phyloP scores from a whole-genome alignment of 352 stramenopile genomes.

The Phytophthora agathidicida region DNA sequence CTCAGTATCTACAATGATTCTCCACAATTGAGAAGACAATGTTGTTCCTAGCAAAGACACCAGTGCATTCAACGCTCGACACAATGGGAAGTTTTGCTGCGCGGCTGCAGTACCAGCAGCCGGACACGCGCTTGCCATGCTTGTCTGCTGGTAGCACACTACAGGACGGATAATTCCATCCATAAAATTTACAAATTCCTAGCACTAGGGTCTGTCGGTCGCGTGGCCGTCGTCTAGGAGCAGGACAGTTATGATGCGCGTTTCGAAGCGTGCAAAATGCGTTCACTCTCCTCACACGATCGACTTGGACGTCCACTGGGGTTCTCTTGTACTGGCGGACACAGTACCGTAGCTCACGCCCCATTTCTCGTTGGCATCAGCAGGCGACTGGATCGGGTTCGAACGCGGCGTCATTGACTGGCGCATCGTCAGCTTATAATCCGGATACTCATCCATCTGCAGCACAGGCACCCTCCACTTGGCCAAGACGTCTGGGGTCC shows the following conservation, averaged over 20 bases:
- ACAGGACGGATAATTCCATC: conserved; percentile 11
- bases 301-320: conserved; percentile 33
- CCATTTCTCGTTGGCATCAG: conserved; percentile 23
- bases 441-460: conserved; percentile 75
- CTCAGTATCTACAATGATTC: conserved; percentile 1
- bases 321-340: conserved; percentile 29
- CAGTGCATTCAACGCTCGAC: conserved; percentile 10
- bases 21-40: neutral
- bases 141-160: neutral
- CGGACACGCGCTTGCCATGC: conserved; percentile 20
- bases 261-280: conserved; percentile 24
- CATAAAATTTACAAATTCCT: conserved; percentile 37
- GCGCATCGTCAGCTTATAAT: conserved; percentile 81
- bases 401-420: conserved; percentile 76
- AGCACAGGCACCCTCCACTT: conserved; percentile 72
- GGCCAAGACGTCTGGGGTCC: conserved; percentile 81
- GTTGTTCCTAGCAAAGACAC: conserved; percentile 9
- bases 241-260: conserved; percentile 6
- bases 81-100: conserved; percentile 18
- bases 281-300: conserved; percentile 33
- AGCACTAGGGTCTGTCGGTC: conserved; percentile 21
- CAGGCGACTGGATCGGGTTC: conserved; percentile 52
- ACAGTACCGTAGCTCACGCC: conserved; percentile 47
- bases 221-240: neutral
- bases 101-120: conserved; percentile 5